Evolutionary conservation across 2,329 filamentous ascomycete genomes (phyloP).

Genomic region (Simplicillium sp.): DNA sequence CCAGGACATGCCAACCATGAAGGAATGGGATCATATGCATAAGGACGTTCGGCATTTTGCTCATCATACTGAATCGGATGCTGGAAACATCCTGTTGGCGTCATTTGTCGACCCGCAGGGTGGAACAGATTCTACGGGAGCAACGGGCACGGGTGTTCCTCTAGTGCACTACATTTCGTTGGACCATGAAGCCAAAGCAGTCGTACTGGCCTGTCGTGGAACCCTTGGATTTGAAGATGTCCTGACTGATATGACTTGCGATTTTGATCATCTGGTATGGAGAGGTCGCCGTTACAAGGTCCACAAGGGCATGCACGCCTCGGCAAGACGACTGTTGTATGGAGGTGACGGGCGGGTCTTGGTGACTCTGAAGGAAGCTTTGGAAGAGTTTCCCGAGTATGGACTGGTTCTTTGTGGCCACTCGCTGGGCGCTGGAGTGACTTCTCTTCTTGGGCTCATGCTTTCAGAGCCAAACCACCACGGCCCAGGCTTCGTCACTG

Average conservation of each 20-base stretch:
- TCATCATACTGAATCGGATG: slow-evolving; percentile 49
- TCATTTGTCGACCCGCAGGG: slow-evolving; percentile 64
- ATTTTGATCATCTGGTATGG: slow-evolving; percentile 59
- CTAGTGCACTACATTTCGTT: slow-evolving; percentile 66
- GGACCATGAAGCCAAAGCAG: slow-evolving; percentile 61
- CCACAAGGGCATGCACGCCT: slow-evolving; percentile 67
- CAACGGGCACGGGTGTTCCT: slow-evolving; percentile 57
- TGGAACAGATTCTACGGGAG: slow-evolving; percentile 54
- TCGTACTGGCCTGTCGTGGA: slow-evolving; percentile 63
- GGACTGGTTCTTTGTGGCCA: slow-evolving; percentile 62
- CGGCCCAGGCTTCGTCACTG: slow-evolving; percentile 54
- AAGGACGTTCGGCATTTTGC: slow-evolving; percentile 55
- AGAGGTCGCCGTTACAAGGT: slow-evolving; percentile 57
- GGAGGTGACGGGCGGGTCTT: slow-evolving; percentile 59
- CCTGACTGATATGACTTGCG: slow-evolving; percentile 64
- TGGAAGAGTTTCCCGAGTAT: slow-evolving; percentile 60
- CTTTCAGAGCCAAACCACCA: slow-evolving; percentile 52
- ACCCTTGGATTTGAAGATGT: slow-evolving; percentile 68
- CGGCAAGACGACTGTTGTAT: slow-evolving; percentile 56
- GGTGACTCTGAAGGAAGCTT: slow-evolving; percentile 53
- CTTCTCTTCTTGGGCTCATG: slow-evolving; percentile 61
- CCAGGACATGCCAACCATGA: slow-evolving; percentile 34
- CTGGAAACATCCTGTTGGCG: slow-evolving; percentile 53
- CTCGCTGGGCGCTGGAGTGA: slow-evolving; percentile 60
- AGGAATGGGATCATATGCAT: slow-evolving; percentile 39